A percentile compares a stretch with the other conserved stretches of the same genome.
phyloP scores from a whole-genome alignment of 1,284 basidiomycete species.

The Cutaneotrichosporon arboriforme region DNA sequence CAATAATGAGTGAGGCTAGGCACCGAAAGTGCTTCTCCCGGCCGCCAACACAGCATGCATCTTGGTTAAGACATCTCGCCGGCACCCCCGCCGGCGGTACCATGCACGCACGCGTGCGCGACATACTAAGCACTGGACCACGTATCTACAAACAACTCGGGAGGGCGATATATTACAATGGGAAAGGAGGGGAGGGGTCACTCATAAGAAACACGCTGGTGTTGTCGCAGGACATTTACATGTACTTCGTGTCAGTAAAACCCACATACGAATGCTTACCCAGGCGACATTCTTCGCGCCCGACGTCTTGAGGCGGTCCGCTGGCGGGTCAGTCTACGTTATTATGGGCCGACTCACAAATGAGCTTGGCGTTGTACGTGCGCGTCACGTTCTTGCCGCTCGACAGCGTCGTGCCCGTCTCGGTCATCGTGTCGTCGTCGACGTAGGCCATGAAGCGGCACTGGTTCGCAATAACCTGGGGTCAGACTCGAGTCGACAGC shows the following conservation, averaged over 20 bases:
- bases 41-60: no score
- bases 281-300: constrained; percentile 3
- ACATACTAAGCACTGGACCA: background rate
- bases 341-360: constrained; percentile 1
- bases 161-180: no score
- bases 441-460: constrained; percentile 44
- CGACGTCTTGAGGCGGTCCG: background rate
- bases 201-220: no score
- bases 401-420: constrained; percentile 5
- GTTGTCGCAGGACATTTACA: background rate
- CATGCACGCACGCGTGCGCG: background rate
- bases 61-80: no score
- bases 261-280: background rate
- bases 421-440: constrained; percentile 27
- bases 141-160: background rate
- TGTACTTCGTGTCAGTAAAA: constrained; percentile 2
- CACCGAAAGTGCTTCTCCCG: no score
- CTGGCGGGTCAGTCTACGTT: background rate
- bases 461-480: constrained; percentile 45
- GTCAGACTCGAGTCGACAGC: background rate
- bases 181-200: no score
- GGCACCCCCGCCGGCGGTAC: no score
- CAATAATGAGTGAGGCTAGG: no score
- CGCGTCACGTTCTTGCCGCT: constrained; percentile 1
- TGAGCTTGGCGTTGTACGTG: constrained; percentile 3